Evolutionary conservation across 257 asterid species (phyloP).

Genomic region (Solanum chiquidenum): DNA sequence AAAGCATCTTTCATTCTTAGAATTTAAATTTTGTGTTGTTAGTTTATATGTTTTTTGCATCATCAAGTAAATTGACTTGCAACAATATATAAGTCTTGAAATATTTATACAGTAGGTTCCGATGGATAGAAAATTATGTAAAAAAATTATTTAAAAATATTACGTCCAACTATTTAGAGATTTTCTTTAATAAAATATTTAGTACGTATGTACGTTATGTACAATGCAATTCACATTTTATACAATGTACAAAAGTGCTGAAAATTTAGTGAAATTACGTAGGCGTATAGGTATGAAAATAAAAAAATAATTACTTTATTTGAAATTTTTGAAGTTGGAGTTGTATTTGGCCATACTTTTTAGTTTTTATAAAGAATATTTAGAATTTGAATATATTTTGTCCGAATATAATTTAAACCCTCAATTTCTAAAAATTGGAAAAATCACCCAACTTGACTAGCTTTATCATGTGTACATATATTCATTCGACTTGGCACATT

Average conservation of each 20-base stretch:
- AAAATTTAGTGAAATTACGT: not conserved
- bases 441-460: not conserved
- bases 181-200: not conserved
- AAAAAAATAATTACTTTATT: too few species aligned
- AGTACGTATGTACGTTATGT: too few species aligned
- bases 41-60: too few species aligned
- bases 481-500: not conserved
- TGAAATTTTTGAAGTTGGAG: not conserved
- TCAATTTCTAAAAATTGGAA: not conserved
- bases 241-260: not conserved
- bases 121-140: too few species aligned
- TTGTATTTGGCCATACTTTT: not conserved
- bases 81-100: too few species aligned
- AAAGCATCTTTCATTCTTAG: too few species aligned
- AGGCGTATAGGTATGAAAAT: not conserved
- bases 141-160: too few species aligned
- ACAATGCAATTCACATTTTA: not conserved
- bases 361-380: not conserved
- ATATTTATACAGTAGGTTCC: too few species aligned
- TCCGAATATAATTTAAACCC: not conserved
- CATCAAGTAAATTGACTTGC: too few species aligned
- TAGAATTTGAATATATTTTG: not conserved
- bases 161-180: not conserved
- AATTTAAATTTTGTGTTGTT: too few species aligned
- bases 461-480: not conserved